Evolutionary conservation across 1,284 basidiomycete species (phyloP).

Genomic region (Hymenochaete sp.): DNA sequence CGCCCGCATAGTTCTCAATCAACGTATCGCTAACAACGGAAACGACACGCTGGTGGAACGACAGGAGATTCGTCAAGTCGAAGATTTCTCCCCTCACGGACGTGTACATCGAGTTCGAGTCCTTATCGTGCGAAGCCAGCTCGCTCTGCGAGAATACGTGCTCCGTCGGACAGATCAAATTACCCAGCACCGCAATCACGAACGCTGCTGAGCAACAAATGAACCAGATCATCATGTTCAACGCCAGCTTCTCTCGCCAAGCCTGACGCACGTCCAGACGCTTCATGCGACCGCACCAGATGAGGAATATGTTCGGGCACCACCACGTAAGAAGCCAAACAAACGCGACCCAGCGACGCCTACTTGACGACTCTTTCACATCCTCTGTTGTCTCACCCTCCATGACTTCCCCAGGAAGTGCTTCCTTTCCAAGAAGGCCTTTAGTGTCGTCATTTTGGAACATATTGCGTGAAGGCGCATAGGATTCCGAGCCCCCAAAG

Average conservation of each 20-base stretch:
- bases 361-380: slow-evolving; percentile 69
- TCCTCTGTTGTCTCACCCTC: slow-evolving; percentile 85
- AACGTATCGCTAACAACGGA: slow-evolving; percentile 68
- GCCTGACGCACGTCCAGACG: slow-evolving; percentile 90
- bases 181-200: slow-evolving; percentile 84
- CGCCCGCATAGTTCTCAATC: slow-evolving; percentile 79
- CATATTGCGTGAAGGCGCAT: slow-evolving; percentile 92
- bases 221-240: slow-evolving; percentile 97
- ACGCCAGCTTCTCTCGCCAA: slow-evolving; percentile 94
- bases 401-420: slow-evolving; percentile 68
- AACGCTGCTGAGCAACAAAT: slow-evolving; percentile 83
- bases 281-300: slow-evolving; percentile 82
- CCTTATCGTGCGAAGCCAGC: slow-evolving; percentile 61
- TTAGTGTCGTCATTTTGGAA: slow-evolving; percentile 76
- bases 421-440: slow-evolving; percentile 71
- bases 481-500: slow-evolving; percentile 74
- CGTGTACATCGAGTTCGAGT: slow-evolving; percentile 70
- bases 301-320: slow-evolving; percentile 70
- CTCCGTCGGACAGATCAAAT: slow-evolving; percentile 89
- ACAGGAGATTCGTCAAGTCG: slow-evolving; percentile 55
- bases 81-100: slow-evolving; percentile 92
- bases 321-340: slow-evolving; percentile 92
- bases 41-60: slow-evolving; percentile 61
- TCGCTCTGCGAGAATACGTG: slow-evolving; percentile 83
- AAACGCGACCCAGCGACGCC: slow-evolving; percentile 81